Evolutionary conservation across 129 eudicot species (phyloP), one percentile per base, ranked within the genome.

Genomic region (Arctium lappa): DNA sequence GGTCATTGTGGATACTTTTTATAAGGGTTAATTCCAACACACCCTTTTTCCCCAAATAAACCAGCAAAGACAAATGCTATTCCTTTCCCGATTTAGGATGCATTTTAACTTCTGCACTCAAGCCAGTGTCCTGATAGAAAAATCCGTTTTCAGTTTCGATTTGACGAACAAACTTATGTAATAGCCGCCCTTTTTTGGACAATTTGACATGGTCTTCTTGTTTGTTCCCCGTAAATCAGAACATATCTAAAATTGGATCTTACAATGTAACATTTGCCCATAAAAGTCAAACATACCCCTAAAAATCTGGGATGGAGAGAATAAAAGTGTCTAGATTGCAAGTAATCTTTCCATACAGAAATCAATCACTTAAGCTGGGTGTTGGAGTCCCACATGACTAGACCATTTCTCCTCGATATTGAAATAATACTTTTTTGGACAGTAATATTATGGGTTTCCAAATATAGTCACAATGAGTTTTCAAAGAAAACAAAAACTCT

Each of bases 91-190:
- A 73, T 40, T 18, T n/a, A 40, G 8, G 38, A 73, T 6, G 27
- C 27, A 29, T 38, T 15, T 53, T 2, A 32, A 15, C 29, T 2
- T 9, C 32, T 56, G 31, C 50, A 76, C 42, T 13, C 40, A 48
- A 42, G 48, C 3, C 2, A 8, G 44, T 30, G 16, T 76, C 69
- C 80, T 9, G 30, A 53, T 76, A 77, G 72, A 77, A 36, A 77
- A 36, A 0, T 1, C 34, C 12, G 5, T 36, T n/a, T 31, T 11
- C 0, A 31, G 1, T 3, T 50, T 32, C 70, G 80, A 56, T 76
- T 34, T 33, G 68, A 18, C 68, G 68, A 60, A 16, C 68, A n/a
- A 77, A 37, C 72, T 37, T 77, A 77, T 62, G 81, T 33, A 33
- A 34, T 34, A 34, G 48, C 76, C 44, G 5, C 48, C 30, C 29